Evolutionary conservation across 2,329 filamentous ascomycete species (phyloP), one percentile per base, ranked within the genome.

Genomic region (Ophiostoma tasmaniense): DNA sequence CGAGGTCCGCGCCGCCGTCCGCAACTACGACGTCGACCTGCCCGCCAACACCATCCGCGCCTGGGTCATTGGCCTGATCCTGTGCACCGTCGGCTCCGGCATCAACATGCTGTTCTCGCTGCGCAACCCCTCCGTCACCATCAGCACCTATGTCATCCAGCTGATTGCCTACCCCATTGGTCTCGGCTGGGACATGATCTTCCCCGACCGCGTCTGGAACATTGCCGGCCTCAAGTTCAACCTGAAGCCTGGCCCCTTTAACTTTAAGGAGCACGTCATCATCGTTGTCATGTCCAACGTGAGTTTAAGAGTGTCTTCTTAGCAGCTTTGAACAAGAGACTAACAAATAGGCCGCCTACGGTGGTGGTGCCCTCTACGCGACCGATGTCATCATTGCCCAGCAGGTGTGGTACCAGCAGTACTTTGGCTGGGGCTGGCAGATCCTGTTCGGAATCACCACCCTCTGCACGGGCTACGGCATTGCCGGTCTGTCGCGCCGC

Each of bases 271-370:
- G 74, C 85, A 87, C 73, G 83, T 86, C 66, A 78, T 87, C 52
- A 86, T 87, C 73, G 85, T 87, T 30, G 83, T 86, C 75, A 88
- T 89, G 86, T 87, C 85, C 1, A 87, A 87, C 75, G 85, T 87
- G 73, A 78, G 84, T 77, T 3, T 28, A 3, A 20, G 17, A 4
- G 62, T 10, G n/a, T 70, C 5, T 33, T 11, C 17, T 17, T 8
- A 7, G 11, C 35, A 1, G 28, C n/a, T 2, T 35, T 20, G 25
- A 14, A 4, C 2, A n/a, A 42, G 6, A 42, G 6, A 42, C 70
- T 75, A 37, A 75, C 73, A 72, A n/a, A 50, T 71, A 83, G 83
- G 83, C 84, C 72, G 84, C 85, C 7, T 86, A 86, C 71, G 84
- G 84, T 45, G 84, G 84, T 45, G 84, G 84, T 65, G 81, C 81